These are phyloP conservation scores for Leucocoprinus gongylophorus DNA, from an alignment of 1,284 basidiomycete genomes.

Conservation along the genomic window DNA sequence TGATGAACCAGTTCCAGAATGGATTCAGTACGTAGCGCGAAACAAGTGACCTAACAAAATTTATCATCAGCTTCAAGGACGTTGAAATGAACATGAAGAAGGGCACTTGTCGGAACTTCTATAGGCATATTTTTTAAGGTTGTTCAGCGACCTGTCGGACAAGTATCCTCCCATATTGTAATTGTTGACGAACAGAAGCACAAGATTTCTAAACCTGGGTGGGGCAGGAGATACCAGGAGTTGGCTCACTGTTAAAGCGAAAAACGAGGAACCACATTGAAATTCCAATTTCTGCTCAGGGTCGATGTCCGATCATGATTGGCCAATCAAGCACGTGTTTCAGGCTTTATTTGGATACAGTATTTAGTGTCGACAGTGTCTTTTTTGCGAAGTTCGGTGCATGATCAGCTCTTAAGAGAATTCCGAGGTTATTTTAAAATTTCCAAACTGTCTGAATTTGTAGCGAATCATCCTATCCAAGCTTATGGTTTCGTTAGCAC, in stretches of 20 bases:
- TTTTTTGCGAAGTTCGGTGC: no score
- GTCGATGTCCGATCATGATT: neutral
- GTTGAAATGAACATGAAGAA: slow-evolving; percentile 1
- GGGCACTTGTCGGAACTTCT: slow-evolving; percentile 65
- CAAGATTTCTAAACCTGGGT: neutral
- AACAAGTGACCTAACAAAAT: slow-evolving; percentile 53
- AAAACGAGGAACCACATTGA: neutral
- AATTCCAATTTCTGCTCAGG: neutral
- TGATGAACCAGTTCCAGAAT: slow-evolving; percentile 95
- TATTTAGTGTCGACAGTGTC: no score
- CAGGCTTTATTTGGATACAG: no score
- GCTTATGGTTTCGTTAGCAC: no score
- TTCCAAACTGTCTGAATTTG: no score
- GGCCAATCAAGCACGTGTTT: slow-evolving; percentile 3
- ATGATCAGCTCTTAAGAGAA: no score
- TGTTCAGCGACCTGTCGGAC: slow-evolving; percentile 35
- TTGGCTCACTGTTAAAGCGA: neutral
- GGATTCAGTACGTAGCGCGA: slow-evolving; percentile 82
- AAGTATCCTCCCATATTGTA: slow-evolving; percentile 4
- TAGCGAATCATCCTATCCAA: no score
- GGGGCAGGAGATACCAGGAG: neutral
- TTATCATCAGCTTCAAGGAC: slow-evolving; percentile 1
- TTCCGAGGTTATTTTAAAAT: no score
- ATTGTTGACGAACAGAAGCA: neutral
- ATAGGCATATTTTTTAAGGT: slow-evolving; percentile 62